Percentiles rank a stretch among this genome's conserved stretches.
phyloP scores from a whole-genome alignment of 2,329 filamentous ascomycete species.

The Stagonosporopsis cucurbitacearum region DNA sequence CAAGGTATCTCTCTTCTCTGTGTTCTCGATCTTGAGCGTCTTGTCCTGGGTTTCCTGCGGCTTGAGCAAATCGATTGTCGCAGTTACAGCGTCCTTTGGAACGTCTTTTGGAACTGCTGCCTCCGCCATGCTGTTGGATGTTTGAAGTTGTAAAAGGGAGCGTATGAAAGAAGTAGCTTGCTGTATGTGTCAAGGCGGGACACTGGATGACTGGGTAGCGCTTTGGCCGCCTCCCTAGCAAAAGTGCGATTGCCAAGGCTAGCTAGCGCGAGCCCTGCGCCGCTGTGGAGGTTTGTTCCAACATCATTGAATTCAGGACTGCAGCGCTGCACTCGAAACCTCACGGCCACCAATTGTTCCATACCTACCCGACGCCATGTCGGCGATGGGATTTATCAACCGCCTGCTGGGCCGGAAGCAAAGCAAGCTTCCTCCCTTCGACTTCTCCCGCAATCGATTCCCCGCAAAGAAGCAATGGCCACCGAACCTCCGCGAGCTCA shows the following conservation, averaged over 20 bases:
- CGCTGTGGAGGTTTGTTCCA: slow-evolving; percentile 20
- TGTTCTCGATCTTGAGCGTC: slow-evolving; percentile 73
- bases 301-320: slow-evolving; percentile 27
- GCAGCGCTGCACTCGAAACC: slow-evolving; percentile 5
- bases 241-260: slow-evolving; percentile 30
- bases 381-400: slow-evolving; percentile 51
- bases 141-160: slow-evolving; percentile 18
- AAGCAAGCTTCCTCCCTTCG: slow-evolving; percentile 43
- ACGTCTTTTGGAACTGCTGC: slow-evolving; percentile 35
- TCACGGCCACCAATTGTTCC: slow-evolving; percentile 11
- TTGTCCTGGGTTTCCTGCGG: slow-evolving; percentile 63
- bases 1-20: slow-evolving; percentile 84
- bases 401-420: slow-evolving; percentile 56
- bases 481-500: slow-evolving; percentile 74
- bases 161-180: slow-evolving; percentile 23
- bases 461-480: slow-evolving; percentile 77
- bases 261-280: slow-evolving; percentile 14
- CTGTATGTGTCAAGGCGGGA: slow-evolving; percentile 18
- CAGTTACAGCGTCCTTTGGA: slow-evolving; percentile 55
- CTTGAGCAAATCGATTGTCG: slow-evolving; percentile 62
- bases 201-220: slow-evolving; percentile 11
- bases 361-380: slow-evolving; percentile 11
- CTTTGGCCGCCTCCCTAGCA: slow-evolving; percentile 23
- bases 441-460: slow-evolving; percentile 63
- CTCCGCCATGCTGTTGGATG: slow-evolving; percentile 39